Evolutionary conservation across 768 basidiomycete species (phyloP), one percentile per base, ranked within the genome.

Genomic region (Amylocystis lapponica): DNA sequence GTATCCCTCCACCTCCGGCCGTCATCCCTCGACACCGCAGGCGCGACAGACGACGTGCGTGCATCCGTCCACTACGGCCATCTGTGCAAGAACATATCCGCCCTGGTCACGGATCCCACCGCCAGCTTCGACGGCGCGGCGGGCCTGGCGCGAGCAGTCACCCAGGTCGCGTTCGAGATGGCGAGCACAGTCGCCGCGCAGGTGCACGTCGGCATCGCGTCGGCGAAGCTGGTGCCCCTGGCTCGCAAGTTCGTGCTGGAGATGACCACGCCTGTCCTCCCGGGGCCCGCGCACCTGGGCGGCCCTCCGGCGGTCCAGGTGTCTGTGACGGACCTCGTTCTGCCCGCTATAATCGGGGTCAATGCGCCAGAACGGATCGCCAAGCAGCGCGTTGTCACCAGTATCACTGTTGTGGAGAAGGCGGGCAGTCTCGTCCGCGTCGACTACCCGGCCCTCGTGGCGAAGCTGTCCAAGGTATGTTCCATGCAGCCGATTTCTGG

Each of bases 21-120:
- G 0, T 53, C 61, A 2, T 72, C 68, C 47, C 67, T 86, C 43
- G 48, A 68, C 10, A 38, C 51, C 0, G 69, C 79, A 0, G 79
- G 72, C 0, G 39, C 51, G 20, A 65, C 70, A 0, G 81, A 83
- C 58, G 57, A 77, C 49, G 74, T 84, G 13, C 45, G 57, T 0
- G 69, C 80, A 45, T 78, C 79, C 0, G 62, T 87, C 5, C 76
- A 86, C 59, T 86, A 88, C 54, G 79, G 81, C 4, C 67, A 74
- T 21, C 69, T 86, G 22, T 64, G 72, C 19, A 82, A 82, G 52
- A 57, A 60, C 0, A 62, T 78, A 41, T 59, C 59, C n/a, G 46
- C 19, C 1, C 60, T 68, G 1, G 53, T 64, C 8, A 38, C 60
- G 12, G 16, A 43, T 27, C 45, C 42, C 19, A 33, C 52, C 3